phyloP scores from a whole-genome alignment of 163 green algal species.

The Chloroidium sp. region DNA sequence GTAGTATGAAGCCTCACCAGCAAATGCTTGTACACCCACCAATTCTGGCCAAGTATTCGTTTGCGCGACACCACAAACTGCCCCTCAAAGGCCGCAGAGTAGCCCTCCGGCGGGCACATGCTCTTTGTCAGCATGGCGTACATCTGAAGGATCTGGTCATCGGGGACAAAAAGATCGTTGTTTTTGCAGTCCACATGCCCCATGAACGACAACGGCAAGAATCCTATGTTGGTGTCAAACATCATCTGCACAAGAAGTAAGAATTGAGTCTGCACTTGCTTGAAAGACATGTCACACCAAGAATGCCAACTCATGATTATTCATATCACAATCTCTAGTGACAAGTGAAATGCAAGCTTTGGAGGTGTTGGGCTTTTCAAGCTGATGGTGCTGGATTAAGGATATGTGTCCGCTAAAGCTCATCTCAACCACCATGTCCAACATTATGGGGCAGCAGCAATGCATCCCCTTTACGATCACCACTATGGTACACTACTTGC shows the following conservation, averaged over 20 bases:
- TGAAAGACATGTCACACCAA: too few relatives aligned
- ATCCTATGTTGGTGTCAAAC: not conserved
- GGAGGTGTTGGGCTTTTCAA: too few relatives aligned
- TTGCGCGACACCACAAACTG: not conserved
- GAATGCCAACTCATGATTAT: too few relatives aligned
- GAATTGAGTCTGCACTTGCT: too few relatives aligned
- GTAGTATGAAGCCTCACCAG: not conserved
- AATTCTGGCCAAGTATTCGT: not conserved
- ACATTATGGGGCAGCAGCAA: too few relatives aligned
- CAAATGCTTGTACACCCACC: not conserved
- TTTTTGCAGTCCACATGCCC: not conserved
- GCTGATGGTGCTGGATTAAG: too few relatives aligned
- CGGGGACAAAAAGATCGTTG: not conserved
- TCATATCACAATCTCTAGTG: too few relatives aligned
- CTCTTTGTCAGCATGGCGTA: not conserved
- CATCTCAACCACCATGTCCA: too few relatives aligned
- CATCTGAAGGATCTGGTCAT: not conserved
- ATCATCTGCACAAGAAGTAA: not conserved
- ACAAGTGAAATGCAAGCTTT: too few relatives aligned
- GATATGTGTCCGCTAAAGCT: too few relatives aligned
- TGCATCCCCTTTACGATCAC: too few relatives aligned
- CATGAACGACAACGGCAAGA: not conserved
- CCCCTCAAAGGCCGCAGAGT: not conserved
- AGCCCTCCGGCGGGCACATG: not conserved
- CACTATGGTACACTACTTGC: too few relatives aligned